phyloP scores from a whole-genome alignment of 345 rosid genomes.

The Luvunga scandens region DNA sequence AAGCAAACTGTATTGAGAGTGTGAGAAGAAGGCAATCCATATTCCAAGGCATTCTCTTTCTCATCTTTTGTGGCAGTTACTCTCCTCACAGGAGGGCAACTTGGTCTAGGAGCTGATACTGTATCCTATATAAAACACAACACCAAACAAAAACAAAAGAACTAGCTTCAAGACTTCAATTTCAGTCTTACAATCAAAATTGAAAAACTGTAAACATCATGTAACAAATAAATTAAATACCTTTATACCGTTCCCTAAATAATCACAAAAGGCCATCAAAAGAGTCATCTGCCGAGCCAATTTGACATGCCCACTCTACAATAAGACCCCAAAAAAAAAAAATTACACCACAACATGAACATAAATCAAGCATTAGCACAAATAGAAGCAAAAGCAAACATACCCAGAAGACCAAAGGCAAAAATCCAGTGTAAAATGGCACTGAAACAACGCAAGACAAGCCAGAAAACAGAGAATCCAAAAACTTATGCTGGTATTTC shows the following conservation, averaged over 20 bases:
- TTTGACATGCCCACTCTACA: slow-evolving; percentile 95
- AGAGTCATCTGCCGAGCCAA: slow-evolving; percentile 98
- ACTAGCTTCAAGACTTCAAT: slow-evolving; percentile 1
- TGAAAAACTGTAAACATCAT: background rate
- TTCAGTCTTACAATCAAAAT: slow-evolving; percentile 2
- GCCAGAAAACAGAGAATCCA: slow-evolving; percentile 82
- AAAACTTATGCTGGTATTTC: slow-evolving; percentile 55
- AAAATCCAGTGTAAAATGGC: slow-evolving; percentile 93
- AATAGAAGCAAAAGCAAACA: slow-evolving; percentile 5
- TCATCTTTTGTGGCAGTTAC: slow-evolving; percentile 89
- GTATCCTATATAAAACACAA: slow-evolving; percentile 57
- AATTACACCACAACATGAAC: background rate
- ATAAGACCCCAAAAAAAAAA: slow-evolving; percentile 10
- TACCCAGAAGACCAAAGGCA: slow-evolving; percentile 99
- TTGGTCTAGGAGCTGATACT: slow-evolving; percentile 92
- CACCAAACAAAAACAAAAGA: slow-evolving; percentile 6
- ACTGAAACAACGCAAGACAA: slow-evolving; percentile 95
- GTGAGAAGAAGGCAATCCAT: slow-evolving; percentile 98
- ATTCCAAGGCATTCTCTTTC: slow-evolving; percentile 93
- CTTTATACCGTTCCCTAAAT: slow-evolving; percentile 82
- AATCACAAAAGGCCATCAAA: slow-evolving; percentile 94
- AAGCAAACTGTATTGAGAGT: slow-evolving; percentile 92
- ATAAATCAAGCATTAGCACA: background rate
- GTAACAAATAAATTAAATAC: slow-evolving; percentile 28
- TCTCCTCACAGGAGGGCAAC: slow-evolving; percentile 87